Evolutionary conservation across 192 early-diverging fungal genomes (phyloP).

Genomic region (Hyaloraphidium curvatum): DNA sequence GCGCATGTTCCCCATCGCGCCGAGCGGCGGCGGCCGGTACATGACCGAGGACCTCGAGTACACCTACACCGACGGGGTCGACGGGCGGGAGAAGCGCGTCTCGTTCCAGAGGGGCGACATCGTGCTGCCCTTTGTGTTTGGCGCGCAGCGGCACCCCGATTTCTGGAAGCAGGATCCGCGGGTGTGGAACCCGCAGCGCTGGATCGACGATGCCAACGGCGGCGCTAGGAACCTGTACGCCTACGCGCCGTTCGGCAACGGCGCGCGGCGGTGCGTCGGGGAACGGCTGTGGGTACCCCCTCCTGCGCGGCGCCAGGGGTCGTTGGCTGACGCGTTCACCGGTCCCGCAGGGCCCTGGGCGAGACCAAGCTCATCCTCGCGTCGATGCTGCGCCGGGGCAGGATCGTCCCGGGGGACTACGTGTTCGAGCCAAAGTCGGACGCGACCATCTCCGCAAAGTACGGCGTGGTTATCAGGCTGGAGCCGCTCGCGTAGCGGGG

Average conservation of each 20-base stretch:
- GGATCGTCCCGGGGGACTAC: not conserved
- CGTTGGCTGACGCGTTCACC: not conserved
- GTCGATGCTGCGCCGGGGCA: not conserved
- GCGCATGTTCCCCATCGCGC: not conserved
- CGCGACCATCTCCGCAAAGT: not conserved
- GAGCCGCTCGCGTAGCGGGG: too few species aligned
- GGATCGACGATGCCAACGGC: not conserved
- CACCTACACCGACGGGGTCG: not conserved
- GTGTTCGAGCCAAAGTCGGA: not conserved
- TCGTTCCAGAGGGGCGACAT: not conserved
- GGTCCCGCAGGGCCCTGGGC: not conserved
- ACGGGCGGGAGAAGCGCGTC: not conserved
- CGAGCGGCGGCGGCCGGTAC: not conserved
- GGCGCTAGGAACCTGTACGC: not conserved
- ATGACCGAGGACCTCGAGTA: not conserved
- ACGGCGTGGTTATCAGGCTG: not conserved
- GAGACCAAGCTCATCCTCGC: not conserved
- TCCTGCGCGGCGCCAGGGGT: not conserved
- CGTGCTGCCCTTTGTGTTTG: too few species aligned
- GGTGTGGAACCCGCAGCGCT: not conserved
- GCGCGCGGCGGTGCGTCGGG: not conserved
- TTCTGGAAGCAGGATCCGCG: not conserved
- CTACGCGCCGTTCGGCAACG: not conserved
- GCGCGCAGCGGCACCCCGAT: not conserved
- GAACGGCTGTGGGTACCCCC: not conserved